Conservation (phyloP, 1,284 basidiomycete species). For the Microbotryum scabiosae region DNA sequence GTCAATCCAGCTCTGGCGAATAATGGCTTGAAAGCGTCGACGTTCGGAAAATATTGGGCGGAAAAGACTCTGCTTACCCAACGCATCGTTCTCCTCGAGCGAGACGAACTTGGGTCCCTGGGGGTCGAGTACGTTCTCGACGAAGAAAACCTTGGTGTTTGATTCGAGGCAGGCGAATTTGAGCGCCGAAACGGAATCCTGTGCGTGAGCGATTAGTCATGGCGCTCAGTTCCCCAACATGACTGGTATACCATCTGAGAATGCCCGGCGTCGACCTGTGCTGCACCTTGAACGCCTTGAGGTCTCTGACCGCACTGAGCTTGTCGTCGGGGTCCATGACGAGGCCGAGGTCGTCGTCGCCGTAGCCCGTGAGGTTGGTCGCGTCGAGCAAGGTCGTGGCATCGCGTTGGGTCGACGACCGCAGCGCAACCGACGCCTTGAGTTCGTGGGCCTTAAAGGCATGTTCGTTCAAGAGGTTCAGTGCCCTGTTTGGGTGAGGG, state of each 20-base stretch:
- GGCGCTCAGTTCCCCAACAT: background rate
- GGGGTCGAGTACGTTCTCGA: conserved; percentile 14
- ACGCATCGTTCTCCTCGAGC: conserved; percentile 14
- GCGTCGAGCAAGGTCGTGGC: conserved; percentile 8
- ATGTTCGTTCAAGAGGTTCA: conserved; percentile 4
- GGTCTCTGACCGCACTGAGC: conserved; percentile 13
- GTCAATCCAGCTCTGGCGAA: too few species aligned
- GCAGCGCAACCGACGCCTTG: conserved; percentile 8
- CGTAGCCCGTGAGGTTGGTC: conserved; percentile 10
- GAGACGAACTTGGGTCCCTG: conserved; percentile 7
- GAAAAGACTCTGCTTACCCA: conserved; percentile 4
- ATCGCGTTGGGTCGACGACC: background rate
- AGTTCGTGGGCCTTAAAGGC: conserved; percentile 12
- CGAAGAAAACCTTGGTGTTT: conserved; percentile 23
- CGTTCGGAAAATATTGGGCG: too few species aligned
- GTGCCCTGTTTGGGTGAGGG: background rate
- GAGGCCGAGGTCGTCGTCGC: conserved; percentile 15
- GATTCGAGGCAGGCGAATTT: conserved; percentile 31
- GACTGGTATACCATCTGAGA: background rate
- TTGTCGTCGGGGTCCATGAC: conserved; percentile 21
- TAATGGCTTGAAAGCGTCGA: too few species aligned
- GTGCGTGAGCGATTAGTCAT: background rate
- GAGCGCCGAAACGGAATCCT: conserved; percentile 28
- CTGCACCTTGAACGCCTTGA: conserved; percentile 26
- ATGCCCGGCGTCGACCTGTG: too few species aligned